Base-by-base conservation (phyloP, 2,329 filamentous ascomycete genomes). In the Dendrostoma leiphaemia region DNA sequence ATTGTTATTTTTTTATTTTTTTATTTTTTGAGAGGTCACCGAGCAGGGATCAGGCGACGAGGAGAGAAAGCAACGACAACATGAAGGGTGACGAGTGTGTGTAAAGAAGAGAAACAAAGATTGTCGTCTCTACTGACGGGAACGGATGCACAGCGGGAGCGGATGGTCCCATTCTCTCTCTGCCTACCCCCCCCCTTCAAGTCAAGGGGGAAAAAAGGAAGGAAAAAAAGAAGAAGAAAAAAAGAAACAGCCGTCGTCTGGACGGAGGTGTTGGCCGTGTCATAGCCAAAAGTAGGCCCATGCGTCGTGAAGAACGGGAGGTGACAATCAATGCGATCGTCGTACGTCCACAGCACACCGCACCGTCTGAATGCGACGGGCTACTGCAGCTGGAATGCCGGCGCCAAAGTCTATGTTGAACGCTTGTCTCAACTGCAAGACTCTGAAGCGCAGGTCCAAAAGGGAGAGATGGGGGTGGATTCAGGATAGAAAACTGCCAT, bases 21-120 rank as follows among this genome's bases (percentile, higher is more conserved):
- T 4, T 32, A 15, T 32, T 15, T 28, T 32, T 45, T 6, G 17
- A 24, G 48, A 51, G 40, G 23, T 19, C 48, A 40, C 37, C 34
- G 29, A 47, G 43, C 54, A 56, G 54, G 54, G 54, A 56, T 46
- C 43, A 48, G 54, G 35, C 24, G 44, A 37, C 34, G 6, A 21
- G 41, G 12, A 52, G 37, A n/a, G 32, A 24, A 35, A 6, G 24
- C 8, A 28, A 19, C 19, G 17, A 23, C 44, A 53, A 31, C 32
- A n/a, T n/a, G 32, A 32, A 35, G 34, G 23, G 44, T 26, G 38
- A 26, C 26, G 31, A 44, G n/a, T n/a, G n/a, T n/a, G n/a, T n/a
- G n/a, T n/a, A n/a, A n/a, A n/a, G n/a, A n/a, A n/a, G n/a, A n/a
- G n/a, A n/a, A n/a, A n/a, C n/a, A n/a, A 35, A 44, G 37, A 34